Evolutionary conservation across 129 eudicot species (phyloP), one percentile per base, ranked within the genome.

Genomic region (Pseudognaphalium luteoalbum): DNA sequence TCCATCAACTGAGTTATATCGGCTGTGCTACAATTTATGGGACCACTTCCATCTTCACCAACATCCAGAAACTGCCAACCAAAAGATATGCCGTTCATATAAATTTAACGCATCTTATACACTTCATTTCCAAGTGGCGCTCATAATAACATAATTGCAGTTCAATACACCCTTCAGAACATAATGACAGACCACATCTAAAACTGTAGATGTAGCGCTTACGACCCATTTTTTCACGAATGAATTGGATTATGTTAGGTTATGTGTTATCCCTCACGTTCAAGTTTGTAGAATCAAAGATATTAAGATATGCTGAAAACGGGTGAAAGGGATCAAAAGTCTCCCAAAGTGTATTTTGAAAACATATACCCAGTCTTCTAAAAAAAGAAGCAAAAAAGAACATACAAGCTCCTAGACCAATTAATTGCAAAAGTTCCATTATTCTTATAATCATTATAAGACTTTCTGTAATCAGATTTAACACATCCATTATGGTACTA

Each of bases 1-100:
- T 85, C 88, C 78, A 71, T 70, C 83, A 90, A 76, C 80, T 78
- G 75, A 16, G 80, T 82, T 4, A 86, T 47, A 39, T 76, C 56
- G 42, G 41, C 50, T 4, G 77, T 33, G 56, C 56, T 60, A 17
- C 47, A 15, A 70, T 65, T 76, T 79, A 82, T 52, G 74, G 81
- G 84, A 50, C 71, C 76, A 7, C 51, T 52, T 72, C 52, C 82
- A 63, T 65, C 78, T 61, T 59, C 80, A 80, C 69, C 16, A 32
- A 29, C 33, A 65, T 61, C 44, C 56, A 56, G 62, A 37, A 79
- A 86, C 96, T 87, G 88, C 47, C 75, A 74, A 72, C 73, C 34
- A 58, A 78, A 76, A 66, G 33, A 51, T 54, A 30, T 29, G 44
- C 28, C 33, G 54, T 66, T 35, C 15, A 8, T 47, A 47, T 47